phyloP scores from a whole-genome alignment of 1,284 basidiomycete species.

The Trichosporon sp. region DNA sequence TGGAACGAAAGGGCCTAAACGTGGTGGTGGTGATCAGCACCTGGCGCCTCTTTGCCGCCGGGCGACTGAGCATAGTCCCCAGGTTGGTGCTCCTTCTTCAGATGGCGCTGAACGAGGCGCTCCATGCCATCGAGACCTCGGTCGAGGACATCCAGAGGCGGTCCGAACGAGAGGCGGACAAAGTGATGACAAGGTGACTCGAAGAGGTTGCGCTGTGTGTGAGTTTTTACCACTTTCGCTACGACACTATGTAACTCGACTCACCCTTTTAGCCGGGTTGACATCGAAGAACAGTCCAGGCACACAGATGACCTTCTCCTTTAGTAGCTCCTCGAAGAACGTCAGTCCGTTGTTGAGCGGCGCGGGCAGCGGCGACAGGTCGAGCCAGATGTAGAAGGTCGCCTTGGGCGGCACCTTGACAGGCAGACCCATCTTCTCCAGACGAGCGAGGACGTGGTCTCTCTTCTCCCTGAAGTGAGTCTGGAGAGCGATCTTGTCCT shows the following conservation, averaged over 20 bases:
- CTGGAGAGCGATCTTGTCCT: slow-evolving; percentile 76
- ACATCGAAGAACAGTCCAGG: slow-evolving; percentile 75
- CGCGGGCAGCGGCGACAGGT: slow-evolving; percentile 65
- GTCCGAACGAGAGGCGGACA: slow-evolving; percentile 80
- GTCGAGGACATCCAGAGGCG: slow-evolving; percentile 73
- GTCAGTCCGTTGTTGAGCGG: slow-evolving; percentile 84
- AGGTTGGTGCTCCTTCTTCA: slow-evolving; percentile 19
- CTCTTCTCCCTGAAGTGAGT: slow-evolving; percentile 85
- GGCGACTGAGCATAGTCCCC: slow-evolving; percentile 20
- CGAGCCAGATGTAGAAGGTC: slow-evolving; percentile 89
- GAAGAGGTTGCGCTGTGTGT: slow-evolving; percentile 59
- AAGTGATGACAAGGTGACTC: slow-evolving; percentile 87
- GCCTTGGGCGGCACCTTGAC: slow-evolving; percentile 67
- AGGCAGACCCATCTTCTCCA: slow-evolving; percentile 68
- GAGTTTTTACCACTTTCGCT: slow-evolving; percentile 46
- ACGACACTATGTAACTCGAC: no score
- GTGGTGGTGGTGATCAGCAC: not conserved
- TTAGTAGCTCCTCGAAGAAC: slow-evolving; percentile 91
- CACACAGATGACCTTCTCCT: slow-evolving; percentile 52
- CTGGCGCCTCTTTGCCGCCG: slow-evolving; percentile 7
- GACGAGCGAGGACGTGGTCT: slow-evolving; percentile 77
- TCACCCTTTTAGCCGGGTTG: slow-evolving; percentile 62
- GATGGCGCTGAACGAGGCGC: slow-evolving; percentile 60
- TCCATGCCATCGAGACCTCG: slow-evolving; percentile 82
- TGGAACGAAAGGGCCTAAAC: not conserved